Base-by-base conservation (phyloP, 495 filamentous ascomycete genomes). In the Penicillium canariense region DNA sequence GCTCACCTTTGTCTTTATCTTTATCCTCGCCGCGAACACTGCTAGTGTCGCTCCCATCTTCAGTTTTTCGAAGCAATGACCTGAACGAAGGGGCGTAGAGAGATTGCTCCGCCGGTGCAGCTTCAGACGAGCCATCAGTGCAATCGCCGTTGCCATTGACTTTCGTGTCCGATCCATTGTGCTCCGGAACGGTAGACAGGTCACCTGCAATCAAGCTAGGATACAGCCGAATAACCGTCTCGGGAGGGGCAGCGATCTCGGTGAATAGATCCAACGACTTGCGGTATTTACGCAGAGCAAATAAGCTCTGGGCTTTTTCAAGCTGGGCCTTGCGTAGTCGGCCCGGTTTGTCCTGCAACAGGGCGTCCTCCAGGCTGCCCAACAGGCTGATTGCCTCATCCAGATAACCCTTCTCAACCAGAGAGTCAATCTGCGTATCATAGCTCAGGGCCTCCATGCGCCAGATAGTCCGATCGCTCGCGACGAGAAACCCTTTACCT, bases 381-480 rank as follows among this genome's bases (percentile, higher is more conserved):
- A 96, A 72, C 9, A 99, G 69, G 61, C 90, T 96, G 50, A 97
- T 89, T 1, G 94, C 95, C 68, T 99, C 94, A 60, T 99, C 93
- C 39, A 91, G 84, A 59, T 83, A 84, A 5, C 81, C 87, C 47
- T 81, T 85, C 39, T 85, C 81, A 3, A 96, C 81, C 30, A 99
- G 77, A 43, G 95, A 83, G 50, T 92, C 86, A 26, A 99, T 85
- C 62, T 99, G 94, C 0, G 87, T 83, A 62, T 96, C 90, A 59
- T 99, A 99, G 48, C 92, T 88, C 38, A 89, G 80, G n/a, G 91
- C 86, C 40, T 86, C 87, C 94, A 97, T 96, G 45, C 91, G 85
- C 95, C 95, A 99, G 27, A 99, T 88, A 18, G 77, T 86, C 14
- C 92, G 80, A 28, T 97, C 91, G 59, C 91, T 96, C 6, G 84